A percentile compares a stretch with the other conserved stretches of the same genome.
These are phyloP conservation scores for Nyctanthes arbortristis DNA, from an alignment of 257 asterid species.

Conservation along the genomic window DNA sequence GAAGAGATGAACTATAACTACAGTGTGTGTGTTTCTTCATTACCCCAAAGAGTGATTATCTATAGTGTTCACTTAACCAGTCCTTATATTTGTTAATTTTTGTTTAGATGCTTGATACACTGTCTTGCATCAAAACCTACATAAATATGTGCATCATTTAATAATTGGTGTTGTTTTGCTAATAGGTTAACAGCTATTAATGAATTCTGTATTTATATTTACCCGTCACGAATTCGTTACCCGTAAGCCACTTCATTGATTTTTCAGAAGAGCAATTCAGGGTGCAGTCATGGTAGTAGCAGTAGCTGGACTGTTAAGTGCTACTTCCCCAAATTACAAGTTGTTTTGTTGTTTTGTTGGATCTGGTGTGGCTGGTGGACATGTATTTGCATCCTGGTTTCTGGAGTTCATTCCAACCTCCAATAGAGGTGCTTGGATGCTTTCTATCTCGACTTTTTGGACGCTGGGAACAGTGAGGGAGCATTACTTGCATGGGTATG, in stretches of 20 bases:
- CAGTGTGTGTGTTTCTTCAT: no score
- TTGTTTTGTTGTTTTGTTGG: conserved; percentile 44
- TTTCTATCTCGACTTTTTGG: conserved; percentile 37
- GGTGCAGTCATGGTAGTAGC: background rate
- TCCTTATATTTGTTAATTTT: no score
- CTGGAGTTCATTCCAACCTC: conserved; percentile 42
- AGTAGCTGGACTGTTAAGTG: conserved; percentile 33
- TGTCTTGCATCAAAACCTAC: background rate
- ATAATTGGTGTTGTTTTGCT: background rate
- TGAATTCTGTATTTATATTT: background rate
- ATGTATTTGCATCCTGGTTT: conserved; percentile 49
- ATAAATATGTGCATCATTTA: background rate
- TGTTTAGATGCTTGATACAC: background rate
- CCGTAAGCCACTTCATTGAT: background rate
- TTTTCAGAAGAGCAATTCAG: conserved; percentile 22
- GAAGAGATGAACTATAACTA: no score
- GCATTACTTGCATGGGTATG: conserved; percentile 57
- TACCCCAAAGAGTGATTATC: no score
- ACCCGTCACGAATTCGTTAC: background rate
- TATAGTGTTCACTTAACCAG: no score
- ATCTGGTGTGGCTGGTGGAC: conserved; percentile 48
- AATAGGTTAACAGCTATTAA: background rate
- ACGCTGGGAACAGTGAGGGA: conserved; percentile 42
- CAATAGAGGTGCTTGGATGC: conserved; percentile 50
- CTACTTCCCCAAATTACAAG: conserved; percentile 29